Percentiles rank a stretch among this genome's conserved stretches.
Evolutionary conservation across 345 rosid genomes (phyloP).

Genomic region (Isatis tinctoria): DNA sequence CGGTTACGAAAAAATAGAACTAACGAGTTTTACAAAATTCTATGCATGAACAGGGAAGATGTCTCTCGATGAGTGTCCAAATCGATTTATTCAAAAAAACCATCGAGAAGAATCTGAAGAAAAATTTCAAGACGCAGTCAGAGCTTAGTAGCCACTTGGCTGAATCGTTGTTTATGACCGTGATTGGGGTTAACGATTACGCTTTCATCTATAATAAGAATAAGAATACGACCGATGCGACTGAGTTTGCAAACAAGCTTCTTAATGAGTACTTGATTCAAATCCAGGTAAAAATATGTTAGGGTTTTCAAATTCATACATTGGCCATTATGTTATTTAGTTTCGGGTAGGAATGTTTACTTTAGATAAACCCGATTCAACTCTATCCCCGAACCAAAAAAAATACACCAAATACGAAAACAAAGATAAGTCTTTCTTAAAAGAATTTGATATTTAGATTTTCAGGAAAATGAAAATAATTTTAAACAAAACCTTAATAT

Average conservation of each 20-base stretch:
- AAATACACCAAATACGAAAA: not conserved
- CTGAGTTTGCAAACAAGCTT: slow-evolving; percentile 16
- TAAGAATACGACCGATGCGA: not conserved
- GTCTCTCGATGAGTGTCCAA: slow-evolving; percentile 31
- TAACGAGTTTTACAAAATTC: not conserved
- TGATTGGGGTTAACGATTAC: slow-evolving; percentile 31
- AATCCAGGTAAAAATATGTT: not conserved
- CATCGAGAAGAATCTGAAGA: slow-evolving; percentile 12
- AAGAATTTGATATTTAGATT: not conserved
- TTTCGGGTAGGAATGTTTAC: not conserved
- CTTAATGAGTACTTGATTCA: slow-evolving; percentile 16
- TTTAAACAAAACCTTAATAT: not conserved
- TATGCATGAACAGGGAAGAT: slow-evolving; percentile 23
- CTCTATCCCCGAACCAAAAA: not conserved
- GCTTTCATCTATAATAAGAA: not conserved
- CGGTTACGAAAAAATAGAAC: too few species aligned
- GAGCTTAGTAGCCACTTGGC: slow-evolving; percentile 19
- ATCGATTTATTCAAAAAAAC: slow-evolving; percentile 18
- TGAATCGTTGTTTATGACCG: slow-evolving; percentile 22
- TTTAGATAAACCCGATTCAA: not conserved
- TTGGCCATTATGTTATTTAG: not conserved
- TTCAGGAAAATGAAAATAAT: not conserved
- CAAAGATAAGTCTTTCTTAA: not conserved
- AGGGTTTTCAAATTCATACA: not conserved
- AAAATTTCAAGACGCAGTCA: slow-evolving; percentile 1